Base-by-base conservation (phyloP, 2,329 filamentous ascomycete genomes). In the Raffaelea arxii region DNA sequence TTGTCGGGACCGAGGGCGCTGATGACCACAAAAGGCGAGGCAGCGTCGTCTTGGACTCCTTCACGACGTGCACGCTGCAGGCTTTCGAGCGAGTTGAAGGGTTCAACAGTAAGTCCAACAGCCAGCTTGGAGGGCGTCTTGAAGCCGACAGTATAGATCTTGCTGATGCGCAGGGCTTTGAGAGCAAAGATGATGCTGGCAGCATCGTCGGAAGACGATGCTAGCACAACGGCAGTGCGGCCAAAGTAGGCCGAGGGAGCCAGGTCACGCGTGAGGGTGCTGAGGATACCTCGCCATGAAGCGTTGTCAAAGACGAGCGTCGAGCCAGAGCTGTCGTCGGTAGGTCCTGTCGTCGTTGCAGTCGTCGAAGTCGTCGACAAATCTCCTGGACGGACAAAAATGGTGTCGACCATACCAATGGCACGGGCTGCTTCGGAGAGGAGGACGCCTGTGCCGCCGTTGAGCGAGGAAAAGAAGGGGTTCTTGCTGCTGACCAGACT, bases 101-200 rank as follows among this genome's bases (percentile, higher is more conserved):
- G 86, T 57, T 92, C 86, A 46, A 92, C 79, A 1, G 78, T 77
- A 25, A 88, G 74, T 35, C 81, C 80, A 2, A 71, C 69, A 4
- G 80, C 77, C n/a, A 89, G 68, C 1, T 77, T 55, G 56, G 74
- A 59, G 52, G 78, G 64, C 51, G 77, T 81, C 57, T 78, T 80
- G 67, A 94, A 92, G 1, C 87, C 87, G 39, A 91, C 85, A 0
- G 86, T 91, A 62, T 90, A 90, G 35, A 94, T 84, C 47, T 86
- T 84, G 30, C 82, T 81, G 44, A 91, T 80, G 45, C 78, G 80
- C 24, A 94, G 73, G 35, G 82, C 85, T 54, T 81, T 81, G 49
- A 94, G 69, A 0, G 87, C 87, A 56, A 86, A 94, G 51, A 94
- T 82, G 2, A 82, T 78, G 1, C 85, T 82, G 2, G 86, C 83